Base-by-base conservation (phyloP, 2,329 filamentous ascomycete species). In the Magnaporthiopsis incrustans region DNA sequence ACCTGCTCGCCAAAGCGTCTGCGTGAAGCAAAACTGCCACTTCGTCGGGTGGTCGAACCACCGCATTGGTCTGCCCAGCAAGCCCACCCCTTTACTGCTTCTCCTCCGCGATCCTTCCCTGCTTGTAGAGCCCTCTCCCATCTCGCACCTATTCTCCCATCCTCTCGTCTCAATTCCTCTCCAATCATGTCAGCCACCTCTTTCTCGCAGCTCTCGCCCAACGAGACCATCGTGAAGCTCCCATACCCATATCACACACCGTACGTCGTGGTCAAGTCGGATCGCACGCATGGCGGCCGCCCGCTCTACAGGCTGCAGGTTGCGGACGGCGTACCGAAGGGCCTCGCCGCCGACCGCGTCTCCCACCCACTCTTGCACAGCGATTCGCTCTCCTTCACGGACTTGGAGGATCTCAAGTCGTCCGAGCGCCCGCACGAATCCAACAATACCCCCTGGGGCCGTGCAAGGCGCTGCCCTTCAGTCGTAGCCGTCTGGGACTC, bases 381-480 rank as follows among this genome's bases (percentile, higher is more conserved):
- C 61, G 44, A 70, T 32, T 66, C 67, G n/a, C 61, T 73, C 61
- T 68, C 65, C 61, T 71, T 73, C 67, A 69, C 73, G 35, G 74
- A 73, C 35, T 75, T 75, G 27, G 66, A 70, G 58, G 68, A 72
- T 60, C 69, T 73, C 67, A 73, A 72, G 63, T 73, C 71, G 26
- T 69, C 71, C 57, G 70, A 72, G 63, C 67, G 71, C n/a, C 72
- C 72, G 32, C 68, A 74, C 62, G 77, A 77, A 44, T 82, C 81
- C 65, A 82, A 84, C 73, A 85, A 85, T 73, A 82, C 80, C 59
- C 74, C 81, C 61, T 85, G 82, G 82, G 82, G 79, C 7, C 77
- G 82, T n/a, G 79, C 82, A n/a, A 76, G 82, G 50, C 79, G 82
- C 65, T 81, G 81, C 4, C 82, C 82, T 3, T 76, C 76, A 63